These are phyloP conservation scores for Bombardia bombarda DNA, from an alignment of 495 filamentous ascomycete genomes.

Conservation along the genomic window DNA sequence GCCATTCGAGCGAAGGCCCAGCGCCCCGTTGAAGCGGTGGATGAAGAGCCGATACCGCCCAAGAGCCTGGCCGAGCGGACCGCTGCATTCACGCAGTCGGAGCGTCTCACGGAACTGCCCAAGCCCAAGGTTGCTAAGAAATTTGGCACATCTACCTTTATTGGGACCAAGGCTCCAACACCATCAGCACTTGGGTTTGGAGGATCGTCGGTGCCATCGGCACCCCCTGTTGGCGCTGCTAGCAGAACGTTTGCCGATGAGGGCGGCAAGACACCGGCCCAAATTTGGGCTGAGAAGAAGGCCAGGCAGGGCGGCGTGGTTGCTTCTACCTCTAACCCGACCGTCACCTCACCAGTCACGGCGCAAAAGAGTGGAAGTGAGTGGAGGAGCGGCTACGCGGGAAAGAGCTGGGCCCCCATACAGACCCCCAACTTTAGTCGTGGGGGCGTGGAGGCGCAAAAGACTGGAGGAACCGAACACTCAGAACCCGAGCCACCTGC, in stretches of 20 bases:
- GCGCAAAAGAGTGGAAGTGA: constrained; percentile 64
- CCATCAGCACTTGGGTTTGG: constrained; percentile 56
- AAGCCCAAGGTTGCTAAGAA: constrained; percentile 92
- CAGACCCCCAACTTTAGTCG: constrained; percentile 62
- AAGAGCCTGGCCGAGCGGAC: constrained; percentile 60
- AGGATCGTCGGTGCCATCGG: constrained; percentile 37
- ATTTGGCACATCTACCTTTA: constrained; percentile 64
- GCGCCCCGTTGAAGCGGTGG: constrained; percentile 44
- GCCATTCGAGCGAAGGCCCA: constrained; percentile 80
- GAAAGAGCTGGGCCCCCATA: constrained; percentile 82
- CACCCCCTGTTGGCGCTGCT: constrained; percentile 63
- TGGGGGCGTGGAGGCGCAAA: constrained; percentile 51
- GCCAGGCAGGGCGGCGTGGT: constrained; percentile 60
- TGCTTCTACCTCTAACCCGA: constrained; percentile 29
- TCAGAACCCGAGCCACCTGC: constrained; percentile 31
- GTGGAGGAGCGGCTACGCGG: constrained; percentile 85
- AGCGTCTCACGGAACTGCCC: constrained; percentile 77
- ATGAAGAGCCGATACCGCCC: constrained; percentile 38
- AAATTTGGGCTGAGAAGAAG: constrained; percentile 96
- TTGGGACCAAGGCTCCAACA: constrained; percentile 80
- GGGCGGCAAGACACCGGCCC: constrained; percentile 92
- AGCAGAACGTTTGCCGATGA: constrained; percentile 90
- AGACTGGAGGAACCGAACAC: constrained; percentile 44
- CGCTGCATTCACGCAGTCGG: constrained; percentile 57
- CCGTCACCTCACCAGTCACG: constrained; percentile 44